These are phyloP conservation scores for Phytophthora vignae DNA, from an alignment of 352 stramenopile species.

Conservation along the genomic window DNA sequence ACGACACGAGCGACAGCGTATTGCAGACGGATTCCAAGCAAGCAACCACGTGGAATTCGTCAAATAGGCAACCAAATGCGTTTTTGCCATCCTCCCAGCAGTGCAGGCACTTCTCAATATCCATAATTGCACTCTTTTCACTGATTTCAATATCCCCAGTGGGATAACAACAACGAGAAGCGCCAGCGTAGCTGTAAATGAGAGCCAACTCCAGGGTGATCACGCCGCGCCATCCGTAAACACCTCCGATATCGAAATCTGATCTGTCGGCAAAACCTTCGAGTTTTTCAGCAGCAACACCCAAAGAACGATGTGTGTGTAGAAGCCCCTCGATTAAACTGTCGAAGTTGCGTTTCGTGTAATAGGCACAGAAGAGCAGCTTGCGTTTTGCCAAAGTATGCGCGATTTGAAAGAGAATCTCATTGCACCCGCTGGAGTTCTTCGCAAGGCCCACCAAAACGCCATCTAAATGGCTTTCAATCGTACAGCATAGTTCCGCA, in stretches of 20 bases:
- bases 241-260: slow-evolving; percentile 53
- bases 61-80: slow-evolving; percentile 41
- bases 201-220: slow-evolving; percentile 64
- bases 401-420: slow-evolving; percentile 33
- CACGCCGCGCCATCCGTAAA: slow-evolving; percentile 69
- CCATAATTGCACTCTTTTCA: slow-evolving; percentile 50
- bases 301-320: slow-evolving; percentile 34
- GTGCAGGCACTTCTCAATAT: slow-evolving; percentile 59
- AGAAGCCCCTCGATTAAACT: slow-evolving; percentile 35
- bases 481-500: slow-evolving; percentile 31
- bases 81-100: slow-evolving; percentile 28
- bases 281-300: slow-evolving; percentile 30
- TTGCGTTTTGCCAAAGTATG: slow-evolving; percentile 44
- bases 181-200: slow-evolving; percentile 42
- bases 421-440: background rate
- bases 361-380: slow-evolving; percentile 46
- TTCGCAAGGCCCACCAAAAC: slow-evolving; percentile 31
- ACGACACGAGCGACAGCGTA: slow-evolving; percentile 63
- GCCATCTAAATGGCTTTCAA: slow-evolving; percentile 39
- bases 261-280: background rate
- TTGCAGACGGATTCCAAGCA: slow-evolving; percentile 69
- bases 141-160: slow-evolving; percentile 21
- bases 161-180: background rate
- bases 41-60: slow-evolving; percentile 30
- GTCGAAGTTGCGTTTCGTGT: slow-evolving; percentile 30